phyloP scores from a whole-genome alignment of 202 grass and related monocot species.

The Schoenoplectus triqueter region DNA sequence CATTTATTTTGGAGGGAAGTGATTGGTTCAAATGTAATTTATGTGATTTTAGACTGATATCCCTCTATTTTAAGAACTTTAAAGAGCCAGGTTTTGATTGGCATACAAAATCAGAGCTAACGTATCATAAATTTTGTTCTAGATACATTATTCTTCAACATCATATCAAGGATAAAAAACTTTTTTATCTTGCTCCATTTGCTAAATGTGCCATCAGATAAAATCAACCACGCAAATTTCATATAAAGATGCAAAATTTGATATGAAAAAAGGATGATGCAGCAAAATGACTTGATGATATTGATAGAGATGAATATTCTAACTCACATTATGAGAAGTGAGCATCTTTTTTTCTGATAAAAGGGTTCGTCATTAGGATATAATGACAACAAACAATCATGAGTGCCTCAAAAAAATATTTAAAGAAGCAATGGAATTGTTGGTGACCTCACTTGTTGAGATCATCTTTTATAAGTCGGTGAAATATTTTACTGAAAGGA shows the following conservation, averaged over 20 bases:
- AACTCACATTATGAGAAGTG: not conserved
- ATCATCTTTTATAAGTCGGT: not conserved
- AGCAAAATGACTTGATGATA: not conserved
- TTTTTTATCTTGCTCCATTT: not conserved
- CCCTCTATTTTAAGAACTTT: not conserved
- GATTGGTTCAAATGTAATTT: not conserved
- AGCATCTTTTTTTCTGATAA: not conserved
- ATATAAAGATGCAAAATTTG: not conserved
- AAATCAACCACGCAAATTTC: not conserved
- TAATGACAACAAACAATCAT: not conserved
- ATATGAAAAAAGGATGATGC: not conserved
- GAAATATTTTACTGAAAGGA: not conserved
- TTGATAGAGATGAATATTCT: not conserved
- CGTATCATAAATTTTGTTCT: not conserved
- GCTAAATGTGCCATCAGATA: not conserved
- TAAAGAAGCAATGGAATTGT: not conserved
- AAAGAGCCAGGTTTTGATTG: not conserved
- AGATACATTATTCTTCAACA: not conserved
- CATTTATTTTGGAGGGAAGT: too few species aligned
- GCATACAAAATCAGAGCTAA: not conserved
- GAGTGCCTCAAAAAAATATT: not conserved
- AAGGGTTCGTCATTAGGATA: not conserved
- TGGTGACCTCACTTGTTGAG: not conserved
- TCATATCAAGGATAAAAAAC: not conserved
- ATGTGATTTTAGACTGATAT: not conserved